phyloP scores from a whole-genome alignment of 352 stramenopile species.

The Phytophthora europaea region DNA sequence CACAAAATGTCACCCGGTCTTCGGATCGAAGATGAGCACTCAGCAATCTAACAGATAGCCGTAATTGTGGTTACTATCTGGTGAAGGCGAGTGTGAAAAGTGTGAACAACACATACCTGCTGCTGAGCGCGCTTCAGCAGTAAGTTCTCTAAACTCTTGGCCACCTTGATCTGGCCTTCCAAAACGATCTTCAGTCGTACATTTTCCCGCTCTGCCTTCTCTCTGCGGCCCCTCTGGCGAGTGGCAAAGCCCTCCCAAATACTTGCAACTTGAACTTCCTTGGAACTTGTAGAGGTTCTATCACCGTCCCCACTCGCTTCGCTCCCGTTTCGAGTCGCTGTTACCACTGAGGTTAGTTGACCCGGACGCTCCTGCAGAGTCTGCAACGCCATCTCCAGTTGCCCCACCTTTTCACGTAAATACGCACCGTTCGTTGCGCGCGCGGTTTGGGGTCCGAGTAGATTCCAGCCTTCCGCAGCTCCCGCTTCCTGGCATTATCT shows the following conservation, averaged over 20 bases:
- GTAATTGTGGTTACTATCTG: not conserved
- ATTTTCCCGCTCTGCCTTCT: conserved; percentile 45
- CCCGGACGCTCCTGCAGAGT: conserved; percentile 15
- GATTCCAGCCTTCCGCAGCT: conserved; percentile 20
- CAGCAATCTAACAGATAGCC: conserved; percentile 6
- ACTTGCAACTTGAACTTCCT: conserved; percentile 13
- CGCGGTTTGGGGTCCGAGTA: conserved; percentile 38
- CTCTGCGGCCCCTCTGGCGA: conserved; percentile 15
- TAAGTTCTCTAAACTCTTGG: conserved; percentile 52
- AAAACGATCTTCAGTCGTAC: conserved; percentile 38
- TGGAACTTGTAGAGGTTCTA: not conserved
- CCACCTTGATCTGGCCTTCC: conserved; percentile 53
- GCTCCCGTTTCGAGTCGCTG: not conserved
- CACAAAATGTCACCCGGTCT: conserved; percentile 10
- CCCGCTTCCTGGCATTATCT: conserved; percentile 28
- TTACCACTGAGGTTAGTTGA: not conserved
- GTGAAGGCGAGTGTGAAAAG: not conserved
- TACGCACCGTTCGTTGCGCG: conserved; percentile 38
- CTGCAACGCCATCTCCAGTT: conserved; percentile 18
- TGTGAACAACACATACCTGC: conserved; percentile 17
- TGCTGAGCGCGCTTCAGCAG: conserved; percentile 36
- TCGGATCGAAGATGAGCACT: conserved; percentile 14
- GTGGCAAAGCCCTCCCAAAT: conserved; percentile 35
- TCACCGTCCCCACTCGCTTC: not conserved
- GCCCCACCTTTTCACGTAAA: conserved; percentile 23